Evolutionary conservation across 2,329 filamentous ascomycete species (phyloP), one percentile per base, ranked within the genome.

Genomic region (Botryotinia convoluta): DNA sequence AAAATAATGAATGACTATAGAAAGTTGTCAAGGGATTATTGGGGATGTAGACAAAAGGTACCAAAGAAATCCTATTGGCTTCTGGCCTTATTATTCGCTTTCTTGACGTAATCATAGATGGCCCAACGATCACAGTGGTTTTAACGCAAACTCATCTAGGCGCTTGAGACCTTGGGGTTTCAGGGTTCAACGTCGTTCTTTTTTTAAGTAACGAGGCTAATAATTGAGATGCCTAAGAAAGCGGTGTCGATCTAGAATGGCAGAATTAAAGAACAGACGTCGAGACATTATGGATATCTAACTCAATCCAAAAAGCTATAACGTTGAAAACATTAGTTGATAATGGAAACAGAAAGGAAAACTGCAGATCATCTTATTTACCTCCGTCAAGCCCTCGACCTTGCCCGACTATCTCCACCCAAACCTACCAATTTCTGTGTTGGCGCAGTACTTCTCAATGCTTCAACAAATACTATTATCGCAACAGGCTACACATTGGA

Each of bases 341-440:
- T 22, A 44, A 72, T 72, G 62, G 62, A 68, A 35, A 20, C 18
- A 57, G 57, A 14, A 62, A 42, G 26, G 16, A 44, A 22, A 42
- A 64, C 62, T 35, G 26, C 63, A 54, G 64, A n/a, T 57, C 80
- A 81, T 44, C 18, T 76, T 51, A 70, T 70, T 37, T 89, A 89
- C 80, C 92, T 98, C 85, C 87, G 85, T 72, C 84, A 91, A 72
- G 94, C 94, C 54, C 88, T 98, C 73, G 84, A 87, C n/a, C 86
- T 94, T 75, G 95, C 96, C 20, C 86, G 87, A 51, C 88, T 92
- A 76, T 97, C 95, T 18, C 93, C 93, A 3, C 93, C 94, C 10
- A 42, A 94, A 92, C 92, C 95, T 3, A 94, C 93, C 69, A 98
- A 98, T 82, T 99, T 94, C 84, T 90, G 95, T 74, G 95, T 99